Percentiles rank a stretch among this genome's conserved stretches.
These are phyloP conservation scores for Podaxis carcinomalis DNA, from an alignment of 768 basidiomycete species.

Conservation along the genomic window DNA sequence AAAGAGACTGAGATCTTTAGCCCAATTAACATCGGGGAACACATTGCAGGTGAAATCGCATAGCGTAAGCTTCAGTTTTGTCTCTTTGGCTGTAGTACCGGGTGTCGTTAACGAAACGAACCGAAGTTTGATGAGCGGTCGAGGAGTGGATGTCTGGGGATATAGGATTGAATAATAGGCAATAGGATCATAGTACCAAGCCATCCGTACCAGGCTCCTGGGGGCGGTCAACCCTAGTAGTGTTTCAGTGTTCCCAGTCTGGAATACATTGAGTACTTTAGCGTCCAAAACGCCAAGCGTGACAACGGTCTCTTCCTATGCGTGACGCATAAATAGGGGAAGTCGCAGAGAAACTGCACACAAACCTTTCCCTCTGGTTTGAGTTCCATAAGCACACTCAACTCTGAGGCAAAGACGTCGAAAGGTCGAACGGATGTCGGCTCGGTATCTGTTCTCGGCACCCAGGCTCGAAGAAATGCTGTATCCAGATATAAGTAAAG, in stretches of 20 bases:
- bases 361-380: slow-evolving; percentile 69
- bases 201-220: slow-evolving; percentile 50
- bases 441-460: slow-evolving; percentile 14
- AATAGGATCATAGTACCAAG: background rate
- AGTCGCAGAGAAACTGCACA: background rate
- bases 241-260: slow-evolving; percentile 27
- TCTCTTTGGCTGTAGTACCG: slow-evolving; percentile 71
- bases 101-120: slow-evolving; percentile 62
- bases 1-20: slow-evolving; percentile 57
- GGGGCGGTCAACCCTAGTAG: slow-evolving; percentile 55
- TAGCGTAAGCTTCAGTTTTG: slow-evolving; percentile 59
- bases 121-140: slow-evolving; percentile 55
- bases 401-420: slow-evolving; percentile 5
- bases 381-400: slow-evolving; percentile 45
- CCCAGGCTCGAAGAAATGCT: slow-evolving; percentile 20
- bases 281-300: slow-evolving; percentile 63
- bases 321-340: background rate
- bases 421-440: slow-evolving; percentile 8
- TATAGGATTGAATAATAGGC: background rate
- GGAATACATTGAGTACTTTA: slow-evolving; percentile 44
- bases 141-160: slow-evolving; percentile 38
- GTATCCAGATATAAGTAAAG: background rate
- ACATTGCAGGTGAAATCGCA: slow-evolving; percentile 61
- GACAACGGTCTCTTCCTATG: slow-evolving; percentile 39
- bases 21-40: slow-evolving; percentile 59